Evolutionary conservation across 1,139 yeast species (phyloP), one percentile per base, ranked within the genome.

Genomic region (Debaryomyces sp.): DNA sequence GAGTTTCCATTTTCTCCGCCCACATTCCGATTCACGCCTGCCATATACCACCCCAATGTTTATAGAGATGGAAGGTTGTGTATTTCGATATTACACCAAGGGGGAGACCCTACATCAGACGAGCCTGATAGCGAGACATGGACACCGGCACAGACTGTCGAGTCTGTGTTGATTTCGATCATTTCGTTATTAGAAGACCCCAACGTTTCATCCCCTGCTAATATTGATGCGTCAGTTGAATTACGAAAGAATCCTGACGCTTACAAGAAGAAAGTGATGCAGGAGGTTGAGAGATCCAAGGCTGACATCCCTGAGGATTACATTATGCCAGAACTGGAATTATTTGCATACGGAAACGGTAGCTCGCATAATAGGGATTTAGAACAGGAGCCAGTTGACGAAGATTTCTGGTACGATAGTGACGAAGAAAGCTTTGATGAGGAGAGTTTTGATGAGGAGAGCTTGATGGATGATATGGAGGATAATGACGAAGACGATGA

Each of bases 81-180:
- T 75, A 91, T 92, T 55, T 89, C 96, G 47, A 92, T 92, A 58
- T 77, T 92, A 54, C 98, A 92, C 68, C 90, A 87, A 60, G 85
- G 89, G 21, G 97, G 97, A 21, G 96, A 89, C 63, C 88, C 89
- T 32, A 87, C 94, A 46, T 81, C 89, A 39, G 97, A 90, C 58
- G 97, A 91, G 66, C 96, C 92, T 5, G 97, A 90, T 60, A 85
- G 87, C 51, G 98, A 88, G 67, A 88, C 92, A 22, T 92, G 98
- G 98, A 84, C 94, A 39, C 98, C 98, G 0, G 97, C 96, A 3
- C 98, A 92, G 71, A 87, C 96, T 12, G 98, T 90, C 8, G 98
- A 92, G 68, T 79, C 89, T 36, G 97, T 92, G 9, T 80, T 92
- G 61, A 87, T 92, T 52, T 88, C 96, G 43, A 92, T 92, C 58